Evolutionary conservation across 164 flowering plant species (phyloP).

Genomic region (Paratinospora sagittata): DNA sequence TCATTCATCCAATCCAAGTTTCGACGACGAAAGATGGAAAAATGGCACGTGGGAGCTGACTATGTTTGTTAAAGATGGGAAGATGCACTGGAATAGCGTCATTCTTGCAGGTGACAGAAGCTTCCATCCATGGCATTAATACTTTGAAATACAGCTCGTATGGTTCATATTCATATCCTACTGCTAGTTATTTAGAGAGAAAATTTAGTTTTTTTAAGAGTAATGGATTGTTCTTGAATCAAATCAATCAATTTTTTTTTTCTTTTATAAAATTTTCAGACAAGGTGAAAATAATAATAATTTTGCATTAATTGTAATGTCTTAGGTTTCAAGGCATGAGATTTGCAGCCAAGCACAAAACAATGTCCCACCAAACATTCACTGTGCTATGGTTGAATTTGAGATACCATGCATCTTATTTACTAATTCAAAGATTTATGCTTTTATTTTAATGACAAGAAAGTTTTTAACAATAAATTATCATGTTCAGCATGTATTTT

Average conservation of each 20-base stretch:
- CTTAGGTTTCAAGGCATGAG: too few relatives aligned
- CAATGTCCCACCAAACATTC: background rate
- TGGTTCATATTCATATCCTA: background rate
- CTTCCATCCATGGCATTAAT: too few relatives aligned
- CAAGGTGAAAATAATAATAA: too few relatives aligned
- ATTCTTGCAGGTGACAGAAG: conserved; percentile 43
- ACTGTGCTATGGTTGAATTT: background rate
- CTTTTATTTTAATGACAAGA: too few relatives aligned
- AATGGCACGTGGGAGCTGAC: conserved; percentile 68
- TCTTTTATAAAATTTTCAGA: too few relatives aligned
- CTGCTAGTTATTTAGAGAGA: too few relatives aligned
- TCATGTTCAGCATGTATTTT: too few relatives aligned
- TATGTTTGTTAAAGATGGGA: conserved; percentile 54
- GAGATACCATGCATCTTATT: background rate
- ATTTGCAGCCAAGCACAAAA: too few relatives aligned
- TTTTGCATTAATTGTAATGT: too few relatives aligned
- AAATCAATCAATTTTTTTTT: background rate
- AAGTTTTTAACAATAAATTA: too few relatives aligned
- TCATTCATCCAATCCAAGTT: conserved; percentile 18
- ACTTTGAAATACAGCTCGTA: background rate
- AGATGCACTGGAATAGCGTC: conserved; percentile 62
- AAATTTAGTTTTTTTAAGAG: too few relatives aligned
- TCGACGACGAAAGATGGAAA: conserved; percentile 47
- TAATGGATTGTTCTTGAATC: background rate
- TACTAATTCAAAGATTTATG: too few relatives aligned